A percentile compares a stretch with the other conserved stretches of the same genome.
phyloP scores from a whole-genome alignment of 2,329 filamentous ascomycete species.

The Dothideomycetidae sp. region DNA sequence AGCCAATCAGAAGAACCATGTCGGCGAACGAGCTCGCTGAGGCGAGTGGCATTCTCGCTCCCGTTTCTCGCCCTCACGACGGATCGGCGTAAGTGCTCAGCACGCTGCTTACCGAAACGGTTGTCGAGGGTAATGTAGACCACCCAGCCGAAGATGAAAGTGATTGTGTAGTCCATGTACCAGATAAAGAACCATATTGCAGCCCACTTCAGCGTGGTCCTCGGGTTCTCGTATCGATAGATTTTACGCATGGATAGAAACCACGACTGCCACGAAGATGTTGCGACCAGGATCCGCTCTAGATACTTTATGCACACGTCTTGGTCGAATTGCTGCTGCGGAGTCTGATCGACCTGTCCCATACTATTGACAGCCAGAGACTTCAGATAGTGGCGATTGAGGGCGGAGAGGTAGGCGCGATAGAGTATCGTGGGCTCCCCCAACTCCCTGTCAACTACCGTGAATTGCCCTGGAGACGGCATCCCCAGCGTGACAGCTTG shows the following conservation, averaged over 20 bases:
- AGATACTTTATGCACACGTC: constrained; percentile 23
- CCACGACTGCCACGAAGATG: constrained; percentile 28
- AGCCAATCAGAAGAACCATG: constrained; percentile 26
- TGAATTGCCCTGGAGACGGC: constrained; percentile 19
- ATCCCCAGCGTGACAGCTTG: constrained; percentile 18
- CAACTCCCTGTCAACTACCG: constrained; percentile 14
- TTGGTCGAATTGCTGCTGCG: constrained; percentile 23
- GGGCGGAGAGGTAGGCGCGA: constrained; percentile 11
- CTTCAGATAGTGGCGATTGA: constrained; percentile 2
- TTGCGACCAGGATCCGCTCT: constrained; percentile 28
- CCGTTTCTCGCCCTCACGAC: constrained; percentile 21
- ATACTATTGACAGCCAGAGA: constrained; percentile 9
- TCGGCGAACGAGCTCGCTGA: constrained; percentile 25
- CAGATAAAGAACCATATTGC: constrained; percentile 23
- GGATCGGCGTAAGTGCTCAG: constrained; percentile 23
- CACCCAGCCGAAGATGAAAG: constrained; percentile 23
- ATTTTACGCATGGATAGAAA: constrained; percentile 23
- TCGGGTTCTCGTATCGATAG: constrained; percentile 27
- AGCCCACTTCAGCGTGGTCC: constrained; percentile 24
- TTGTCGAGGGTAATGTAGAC: constrained; percentile 23
- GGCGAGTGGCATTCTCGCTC: constrained; percentile 19
- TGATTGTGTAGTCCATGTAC: constrained; percentile 25
- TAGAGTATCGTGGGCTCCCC: constrained; percentile 22
- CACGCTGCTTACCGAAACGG: constrained; percentile 17
- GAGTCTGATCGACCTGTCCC: constrained; percentile 22